Conservation (phyloP, 805 yeast species). For the Candida verbasci region DNA sequence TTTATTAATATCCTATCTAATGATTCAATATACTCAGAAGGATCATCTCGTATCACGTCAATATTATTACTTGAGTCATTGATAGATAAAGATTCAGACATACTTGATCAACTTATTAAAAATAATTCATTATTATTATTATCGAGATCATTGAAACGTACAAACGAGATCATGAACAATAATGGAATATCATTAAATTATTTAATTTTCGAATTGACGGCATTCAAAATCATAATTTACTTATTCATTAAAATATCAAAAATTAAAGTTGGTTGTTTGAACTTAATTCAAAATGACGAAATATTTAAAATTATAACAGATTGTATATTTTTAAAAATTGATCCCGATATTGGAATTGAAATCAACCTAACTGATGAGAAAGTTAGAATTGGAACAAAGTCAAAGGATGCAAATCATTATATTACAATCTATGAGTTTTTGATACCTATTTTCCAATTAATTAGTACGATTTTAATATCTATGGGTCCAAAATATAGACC, state of each 20-base stretch:
- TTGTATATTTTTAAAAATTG: constrained; percentile 56
- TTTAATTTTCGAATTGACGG: constrained; percentile 68
- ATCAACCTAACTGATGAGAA: constrained; percentile 23
- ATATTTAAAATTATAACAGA: constrained; percentile 58
- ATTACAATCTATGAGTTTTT: constrained; percentile 64
- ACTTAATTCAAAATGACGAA: constrained; percentile 69
- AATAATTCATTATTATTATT: constrained; percentile 64
- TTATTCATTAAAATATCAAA: constrained; percentile 73
- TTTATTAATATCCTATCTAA: constrained; percentile 63
- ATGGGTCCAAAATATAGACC: constrained; percentile 72
- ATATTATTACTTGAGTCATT: constrained; percentile 69
- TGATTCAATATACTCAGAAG: constrained; percentile 79
- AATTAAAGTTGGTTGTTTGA: constrained; percentile 71
- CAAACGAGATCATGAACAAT: constrained; percentile 54
- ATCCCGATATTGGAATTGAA: constrained; percentile 75
- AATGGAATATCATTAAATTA: constrained; percentile 44
- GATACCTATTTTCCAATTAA: constrained; percentile 69
- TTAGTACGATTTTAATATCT: constrained; percentile 62
- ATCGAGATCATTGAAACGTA: constrained; percentile 61
- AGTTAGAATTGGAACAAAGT: constrained; percentile 37
- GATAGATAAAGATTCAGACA: constrained; percentile 50
- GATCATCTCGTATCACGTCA: constrained; percentile 69
- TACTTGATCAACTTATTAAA: constrained; percentile 57
- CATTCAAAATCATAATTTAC: constrained; percentile 67
- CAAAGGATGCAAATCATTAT: constrained; percentile 9